Percentiles rank a stretch among this genome's conserved stretches.
These are phyloP conservation scores for Borealophlyctis nickersoniae DNA, from an alignment of 192 early-diverging fungal genomes.

Conservation along the genomic window DNA sequence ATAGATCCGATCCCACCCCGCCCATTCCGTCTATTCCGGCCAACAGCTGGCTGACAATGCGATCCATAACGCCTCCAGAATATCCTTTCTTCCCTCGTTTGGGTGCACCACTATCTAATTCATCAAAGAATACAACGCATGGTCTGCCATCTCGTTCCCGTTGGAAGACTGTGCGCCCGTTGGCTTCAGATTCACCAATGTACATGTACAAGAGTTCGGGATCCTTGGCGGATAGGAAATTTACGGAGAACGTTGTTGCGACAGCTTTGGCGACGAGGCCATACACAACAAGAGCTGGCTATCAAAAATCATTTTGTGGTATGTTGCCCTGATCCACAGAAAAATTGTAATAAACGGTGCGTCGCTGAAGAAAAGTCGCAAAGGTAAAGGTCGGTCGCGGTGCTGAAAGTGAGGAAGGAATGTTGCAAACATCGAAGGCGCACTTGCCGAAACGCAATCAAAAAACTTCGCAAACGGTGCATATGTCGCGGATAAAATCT, in stretches of 20 bases:
- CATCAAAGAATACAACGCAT: slow-evolving; percentile 99
- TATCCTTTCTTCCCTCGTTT: slow-evolving; percentile 85
- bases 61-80: slow-evolving; percentile 90
- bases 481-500: too few relatives aligned
- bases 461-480: too few relatives aligned
- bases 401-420: too few relatives aligned
- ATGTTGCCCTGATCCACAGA: too few relatives aligned
- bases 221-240: slow-evolving; percentile 89
- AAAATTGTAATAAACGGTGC: too few relatives aligned
- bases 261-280: slow-evolving; percentile 96
- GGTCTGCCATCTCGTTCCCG: slow-evolving; percentile 96
- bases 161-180: slow-evolving; percentile 99
- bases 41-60: slow-evolving; percentile 97
- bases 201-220: slow-evolving; percentile 99
- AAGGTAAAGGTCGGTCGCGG: too few relatives aligned
- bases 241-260: slow-evolving; percentile 94
- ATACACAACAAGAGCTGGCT: too few relatives aligned
- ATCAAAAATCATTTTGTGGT: too few relatives aligned
- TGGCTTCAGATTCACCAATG: slow-evolving; percentile 99
- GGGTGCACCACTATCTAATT: slow-evolving; percentile 97
- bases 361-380: too few relatives aligned
- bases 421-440: too few relatives aligned
- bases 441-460: too few relatives aligned
- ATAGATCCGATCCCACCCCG: slow-evolving; percentile 98
- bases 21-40: slow-evolving; percentile 99